Evolutionary conservation across 164 flowering plant species (phyloP), one percentile per base, ranked within the genome.

Genomic region (Saururus chinensis): DNA sequence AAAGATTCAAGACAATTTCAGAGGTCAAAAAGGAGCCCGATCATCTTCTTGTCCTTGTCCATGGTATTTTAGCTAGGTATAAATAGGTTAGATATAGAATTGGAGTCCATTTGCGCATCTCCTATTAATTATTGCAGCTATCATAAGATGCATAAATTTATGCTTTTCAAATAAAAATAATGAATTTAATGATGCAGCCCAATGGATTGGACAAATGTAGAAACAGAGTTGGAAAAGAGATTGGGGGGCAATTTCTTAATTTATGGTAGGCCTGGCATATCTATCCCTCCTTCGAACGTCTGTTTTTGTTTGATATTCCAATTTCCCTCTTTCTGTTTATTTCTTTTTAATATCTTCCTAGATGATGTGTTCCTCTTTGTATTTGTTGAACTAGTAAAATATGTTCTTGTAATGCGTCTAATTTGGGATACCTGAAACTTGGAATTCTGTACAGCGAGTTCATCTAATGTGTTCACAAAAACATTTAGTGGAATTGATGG

Each of bases 21-120:
- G 71, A 70, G 68, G 64, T 55, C 23, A 75, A 76, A 60, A 69
- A 76, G 68, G 83, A 77, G 54, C 97, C 97, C 19, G 98, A 89
- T 76, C 98, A 93, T 79, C 95, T 93, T 62, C 92, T 93, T 75
- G 97, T 93, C 64, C 95, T 93, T 71, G 97, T 89, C 66, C 98
- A 93, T 75, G 98, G 98, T 57, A 85, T 90, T 71, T 60, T 88
- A 67, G 97, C 92, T 19, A 90, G 98, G 98, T 88, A 82, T 52
- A 64, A 5, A 9, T 55, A 23, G 17, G 3, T 55, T 17, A 5
- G 49, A 45, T 17, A 12, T 4, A 45, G 49, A 12, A 1, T 45
- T 45, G 11, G 49, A 45, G 17, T 45, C 49, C 17, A 8, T 45
- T 45, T 45, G 0, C 2, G 49, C 49, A 45, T 45, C 11, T 45